Base-by-base conservation (phyloP, 371 early-diverging fungal genomes). In the Mortierella sp. region DNA sequence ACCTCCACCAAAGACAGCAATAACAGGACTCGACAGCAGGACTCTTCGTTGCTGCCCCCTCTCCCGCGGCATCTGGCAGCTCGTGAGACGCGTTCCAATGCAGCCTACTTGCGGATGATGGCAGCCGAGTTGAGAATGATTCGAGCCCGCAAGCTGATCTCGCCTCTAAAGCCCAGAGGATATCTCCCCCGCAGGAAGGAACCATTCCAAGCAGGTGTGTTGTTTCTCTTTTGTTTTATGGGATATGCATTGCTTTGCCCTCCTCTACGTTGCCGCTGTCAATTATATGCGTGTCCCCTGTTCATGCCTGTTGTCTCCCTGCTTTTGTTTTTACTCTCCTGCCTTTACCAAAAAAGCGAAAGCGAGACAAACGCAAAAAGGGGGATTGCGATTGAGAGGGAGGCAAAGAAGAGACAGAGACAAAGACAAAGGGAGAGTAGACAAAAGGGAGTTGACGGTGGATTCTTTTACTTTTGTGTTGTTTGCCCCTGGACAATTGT, bases 81-180 rank as follows among this genome's bases (percentile, higher is more conserved):
- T 71, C 86, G 91, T 52, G 91, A 89, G 70, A 86, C 85, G 34
- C 86, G 91, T 47, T 82, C 88, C 64, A 91, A 91, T 74, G 71
- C 88, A 11, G 89, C 85, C 72, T 89, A 91, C 76, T 81, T 91
- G 64, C 87, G 91, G 44, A 91, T 89, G 88, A 88, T 91, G 78
- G 90, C 90, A 11, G 89, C 90, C 34, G 91, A 91, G 80, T 84
- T 90, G 37, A 90, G 90, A 73, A 91, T 91, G 91, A 91, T 91
- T 86, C 88, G 91, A 11, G 82, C 91, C 29, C 87, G 90, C 53
- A 91, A 91, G 70, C 88, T 91, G 52, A 86, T 91, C 19, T 88
- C 89, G 48, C 91, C 91, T 19, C 70, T 91, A 40, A 85, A 88
- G 76, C 90, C 89, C 24, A 78, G 91, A 63, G 84, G 88, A 39